Evolutionary conservation across 305 asterid species (phyloP).

Genomic region (Plantago lanceolata): DNA sequence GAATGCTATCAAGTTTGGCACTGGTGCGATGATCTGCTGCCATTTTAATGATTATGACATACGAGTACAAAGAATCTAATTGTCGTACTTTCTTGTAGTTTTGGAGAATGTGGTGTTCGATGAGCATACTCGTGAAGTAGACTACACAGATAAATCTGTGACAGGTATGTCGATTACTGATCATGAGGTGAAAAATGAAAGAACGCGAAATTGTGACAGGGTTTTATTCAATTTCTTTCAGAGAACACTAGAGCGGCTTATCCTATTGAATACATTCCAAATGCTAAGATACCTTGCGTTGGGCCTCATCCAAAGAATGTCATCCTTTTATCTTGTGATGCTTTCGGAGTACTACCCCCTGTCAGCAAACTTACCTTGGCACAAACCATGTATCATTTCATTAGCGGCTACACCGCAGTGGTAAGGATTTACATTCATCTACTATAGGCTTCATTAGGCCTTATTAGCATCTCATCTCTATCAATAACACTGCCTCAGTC

Average conservation of each 20-base stretch:
- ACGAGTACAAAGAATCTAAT: background rate
- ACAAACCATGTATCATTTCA: slow-evolving; percentile 95
- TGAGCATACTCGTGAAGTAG: slow-evolving; percentile 85
- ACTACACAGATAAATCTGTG: slow-evolving; percentile 79
- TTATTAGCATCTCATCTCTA: too few species aligned
- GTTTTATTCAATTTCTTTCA: slow-evolving; percentile 24
- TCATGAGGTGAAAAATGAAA: background rate
- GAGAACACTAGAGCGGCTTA: slow-evolving; percentile 95
- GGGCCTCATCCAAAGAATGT: slow-evolving; percentile 94
- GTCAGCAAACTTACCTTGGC: slow-evolving; percentile 84
- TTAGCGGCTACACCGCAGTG: slow-evolving; percentile 95
- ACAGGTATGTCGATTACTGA: slow-evolving; percentile 47
- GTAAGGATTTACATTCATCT: slow-evolving; percentile 26
- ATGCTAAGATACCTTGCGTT: slow-evolving; percentile 88
- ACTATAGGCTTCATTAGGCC: too few species aligned
- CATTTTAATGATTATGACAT: background rate
- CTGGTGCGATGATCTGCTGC: slow-evolving; percentile 39
- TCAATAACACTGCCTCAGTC: too few species aligned
- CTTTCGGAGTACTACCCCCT: slow-evolving; percentile 96
- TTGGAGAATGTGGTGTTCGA: slow-evolving; percentile 86
- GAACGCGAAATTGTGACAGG: background rate
- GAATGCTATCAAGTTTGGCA: slow-evolving; percentile 91
- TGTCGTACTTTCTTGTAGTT: slow-evolving; percentile 37
- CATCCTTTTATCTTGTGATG: slow-evolving; percentile 89
- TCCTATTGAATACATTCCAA: slow-evolving; percentile 91